A percentile compares a stretch with the other conserved stretches of the same genome.
phyloP scores from a whole-genome alignment of 2,329 filamentous ascomycete species.

The Davidsoniella virescens region DNA sequence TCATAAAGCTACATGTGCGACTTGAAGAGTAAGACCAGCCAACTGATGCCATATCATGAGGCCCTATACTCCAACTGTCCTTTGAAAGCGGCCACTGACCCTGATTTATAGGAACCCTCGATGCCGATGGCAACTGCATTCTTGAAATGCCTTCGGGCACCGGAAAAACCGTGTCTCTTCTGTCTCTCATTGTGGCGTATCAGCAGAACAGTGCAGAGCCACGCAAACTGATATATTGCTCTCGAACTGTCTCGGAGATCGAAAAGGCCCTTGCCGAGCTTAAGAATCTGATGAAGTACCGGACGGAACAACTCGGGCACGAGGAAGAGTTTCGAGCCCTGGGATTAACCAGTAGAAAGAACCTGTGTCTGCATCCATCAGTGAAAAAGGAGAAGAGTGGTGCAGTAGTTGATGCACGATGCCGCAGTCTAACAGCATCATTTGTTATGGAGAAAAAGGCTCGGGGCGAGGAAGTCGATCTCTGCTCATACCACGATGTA shows the following conservation, averaged over 20 bases:
- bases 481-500: constrained; percentile 91
- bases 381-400: constrained; percentile 96
- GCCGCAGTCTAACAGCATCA: constrained; percentile 83
- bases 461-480: constrained; percentile 78
- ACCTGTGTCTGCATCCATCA: constrained; percentile 86
- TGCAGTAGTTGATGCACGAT: constrained; percentile 83
- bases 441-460: constrained; percentile 98
- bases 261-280: constrained; percentile 91
- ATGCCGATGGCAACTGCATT: constrained; percentile 87
- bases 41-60: no score
- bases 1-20: constrained; percentile 38
- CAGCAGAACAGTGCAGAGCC: constrained; percentile 88
- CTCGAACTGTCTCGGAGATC: constrained; percentile 99
- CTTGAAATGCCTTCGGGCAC: constrained; percentile 98
- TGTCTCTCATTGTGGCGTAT: constrained; percentile 92
- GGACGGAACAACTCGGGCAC: constrained; percentile 70
- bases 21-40: constrained; percentile 30
- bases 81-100: constrained; percentile 1
- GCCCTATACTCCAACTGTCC: not conserved
- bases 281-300: constrained; percentile 88
- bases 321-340: constrained; percentile 88
- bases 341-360: constrained; percentile 90
- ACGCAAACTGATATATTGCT: constrained; percentile 95
- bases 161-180: constrained; percentile 86
- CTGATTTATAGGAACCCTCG: constrained; percentile 48